phyloP scores from a whole-genome alignment of 2,329 filamentous ascomycete species.

The Aspergillus jensenii region DNA sequence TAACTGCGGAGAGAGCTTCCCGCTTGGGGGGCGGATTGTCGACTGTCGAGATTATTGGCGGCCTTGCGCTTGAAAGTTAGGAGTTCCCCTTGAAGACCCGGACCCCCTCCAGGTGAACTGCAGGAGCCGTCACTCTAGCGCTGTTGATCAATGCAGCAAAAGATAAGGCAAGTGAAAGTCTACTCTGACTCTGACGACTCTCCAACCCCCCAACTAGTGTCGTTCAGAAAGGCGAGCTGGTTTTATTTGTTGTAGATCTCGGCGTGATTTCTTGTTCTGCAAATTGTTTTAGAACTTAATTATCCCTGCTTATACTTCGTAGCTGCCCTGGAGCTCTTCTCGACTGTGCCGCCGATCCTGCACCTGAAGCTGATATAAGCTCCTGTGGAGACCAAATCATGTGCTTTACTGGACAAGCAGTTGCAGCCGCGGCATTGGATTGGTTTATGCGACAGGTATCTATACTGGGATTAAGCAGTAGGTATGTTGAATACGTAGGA shows the following conservation, averaged over 20 bases:
- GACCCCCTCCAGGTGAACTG: neutral
- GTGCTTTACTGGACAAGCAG: neutral
- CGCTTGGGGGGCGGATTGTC: neutral
- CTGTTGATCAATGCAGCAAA: neutral
- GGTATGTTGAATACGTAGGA: neutral
- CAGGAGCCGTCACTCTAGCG: neutral
- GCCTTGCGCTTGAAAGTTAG: too few relatives aligned
- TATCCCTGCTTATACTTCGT: neutral
- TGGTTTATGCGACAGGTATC: neutral
- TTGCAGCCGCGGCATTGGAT: neutral
- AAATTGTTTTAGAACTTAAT: too few relatives aligned
- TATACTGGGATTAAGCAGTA: neutral
- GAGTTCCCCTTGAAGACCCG: neutral
- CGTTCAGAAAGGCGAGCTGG: neutral
- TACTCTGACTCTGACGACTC: too few relatives aligned
- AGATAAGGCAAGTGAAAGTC: neutral
- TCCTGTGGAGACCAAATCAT: neutral
- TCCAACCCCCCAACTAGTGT: neutral
- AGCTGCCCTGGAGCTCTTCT: too few relatives aligned
- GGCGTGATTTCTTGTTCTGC: neutral
- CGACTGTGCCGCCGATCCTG: neutral
- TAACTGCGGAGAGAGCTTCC: neutral
- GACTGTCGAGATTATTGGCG: neutral
- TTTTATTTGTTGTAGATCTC: neutral
- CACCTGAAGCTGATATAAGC: neutral